These are phyloP conservation scores for Raphanus raphanistrum DNA, from an alignment of 345 rosid species.

Conservation along the genomic window DNA sequence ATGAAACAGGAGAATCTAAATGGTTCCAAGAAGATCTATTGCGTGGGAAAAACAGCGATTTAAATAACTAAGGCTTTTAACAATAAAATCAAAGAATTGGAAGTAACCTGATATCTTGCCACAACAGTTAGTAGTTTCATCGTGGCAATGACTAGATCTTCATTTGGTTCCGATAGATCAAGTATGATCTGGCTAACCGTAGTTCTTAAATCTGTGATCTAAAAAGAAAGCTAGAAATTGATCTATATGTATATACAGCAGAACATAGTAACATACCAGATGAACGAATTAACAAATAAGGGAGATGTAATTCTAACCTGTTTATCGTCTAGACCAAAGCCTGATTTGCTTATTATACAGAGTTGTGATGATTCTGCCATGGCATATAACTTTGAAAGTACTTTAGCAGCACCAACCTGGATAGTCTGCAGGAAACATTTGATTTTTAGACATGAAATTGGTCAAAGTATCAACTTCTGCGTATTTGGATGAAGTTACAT, in stretches of 20 bases:
- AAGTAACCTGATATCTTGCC: slow-evolving; percentile 71
- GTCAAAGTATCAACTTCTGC: slow-evolving; percentile 16
- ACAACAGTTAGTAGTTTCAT: slow-evolving; percentile 66
- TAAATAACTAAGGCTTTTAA: slow-evolving; percentile 15
- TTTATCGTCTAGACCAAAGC: slow-evolving; percentile 69
- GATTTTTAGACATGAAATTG: slow-evolving; percentile 3
- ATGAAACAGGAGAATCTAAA: slow-evolving; percentile 7
- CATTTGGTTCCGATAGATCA: slow-evolving; percentile 52
- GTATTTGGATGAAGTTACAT: slow-evolving; percentile 36
- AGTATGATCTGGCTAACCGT: slow-evolving; percentile 46
- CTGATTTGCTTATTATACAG: slow-evolving; percentile 45
- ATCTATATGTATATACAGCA: slow-evolving; percentile 29
- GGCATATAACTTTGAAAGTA: slow-evolving; percentile 58
- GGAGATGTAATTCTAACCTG: slow-evolving; percentile 57
- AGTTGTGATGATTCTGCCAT: slow-evolving; percentile 58
- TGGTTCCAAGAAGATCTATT: neutral
- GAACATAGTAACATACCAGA: slow-evolving; percentile 3
- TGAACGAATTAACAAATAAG: slow-evolving; percentile 16
- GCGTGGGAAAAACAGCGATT: slow-evolving; percentile 1
- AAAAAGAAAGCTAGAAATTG: slow-evolving; percentile 33
- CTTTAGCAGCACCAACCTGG: slow-evolving; percentile 66
- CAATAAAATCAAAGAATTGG: slow-evolving; percentile 6
- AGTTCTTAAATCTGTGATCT: slow-evolving; percentile 62
- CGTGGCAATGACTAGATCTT: slow-evolving; percentile 61
- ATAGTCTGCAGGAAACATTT: slow-evolving; percentile 52